Percentiles rank a stretch among this genome's conserved stretches.
Evolutionary conservation across 108 stramenopile genomes (phyloP).

Genomic region (Nitzschia putrida): DNA sequence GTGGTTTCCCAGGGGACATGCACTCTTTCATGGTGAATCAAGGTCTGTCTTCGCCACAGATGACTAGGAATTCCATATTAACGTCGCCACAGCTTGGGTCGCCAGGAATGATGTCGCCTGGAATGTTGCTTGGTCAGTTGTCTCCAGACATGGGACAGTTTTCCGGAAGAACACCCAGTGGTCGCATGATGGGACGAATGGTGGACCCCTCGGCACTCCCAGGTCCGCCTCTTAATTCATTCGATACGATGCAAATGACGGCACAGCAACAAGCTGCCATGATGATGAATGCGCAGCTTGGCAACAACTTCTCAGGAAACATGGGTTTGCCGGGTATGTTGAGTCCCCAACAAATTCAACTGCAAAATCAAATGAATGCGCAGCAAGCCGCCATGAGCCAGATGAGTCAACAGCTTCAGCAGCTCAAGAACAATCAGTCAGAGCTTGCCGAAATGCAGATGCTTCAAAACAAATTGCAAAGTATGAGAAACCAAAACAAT

Average conservation of each 20-base stretch:
- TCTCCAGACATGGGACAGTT: slow-evolving; percentile 30
- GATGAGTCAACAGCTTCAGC: slow-evolving; percentile 27
- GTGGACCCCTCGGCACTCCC: slow-evolving; percentile 21
- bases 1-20: slow-evolving; percentile 1
- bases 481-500: slow-evolving; percentile 1
- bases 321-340: slow-evolving; percentile 11
- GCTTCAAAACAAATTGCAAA: slow-evolving; percentile 22
- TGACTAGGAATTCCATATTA: slow-evolving; percentile 4
- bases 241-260: slow-evolving; percentile 3
- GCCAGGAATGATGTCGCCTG: slow-evolving; percentile 25
- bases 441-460: slow-evolving; percentile 26
- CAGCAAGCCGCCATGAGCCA: slow-evolving; percentile 27
- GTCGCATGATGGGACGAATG: slow-evolving; percentile 19
- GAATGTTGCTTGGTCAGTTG: slow-evolving; percentile 10
- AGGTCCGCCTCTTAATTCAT: slow-evolving; percentile 8
- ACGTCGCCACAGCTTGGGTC: slow-evolving; percentile 8
- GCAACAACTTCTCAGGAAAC: slow-evolving; percentile 11
- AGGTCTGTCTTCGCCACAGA: slow-evolving; percentile 18
- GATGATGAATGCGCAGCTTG: slow-evolving; percentile 21
- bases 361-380: slow-evolving; percentile 28
- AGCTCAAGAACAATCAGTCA: slow-evolving; percentile 14
- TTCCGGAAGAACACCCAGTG: not conserved
- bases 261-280: slow-evolving; percentile 19
- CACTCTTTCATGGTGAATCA: slow-evolving; percentile 13
- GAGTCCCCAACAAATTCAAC: slow-evolving; percentile 30